Base-by-base conservation (phyloP, 2,329 filamentous ascomycete species). In the Lecanicillium sp. region DNA sequence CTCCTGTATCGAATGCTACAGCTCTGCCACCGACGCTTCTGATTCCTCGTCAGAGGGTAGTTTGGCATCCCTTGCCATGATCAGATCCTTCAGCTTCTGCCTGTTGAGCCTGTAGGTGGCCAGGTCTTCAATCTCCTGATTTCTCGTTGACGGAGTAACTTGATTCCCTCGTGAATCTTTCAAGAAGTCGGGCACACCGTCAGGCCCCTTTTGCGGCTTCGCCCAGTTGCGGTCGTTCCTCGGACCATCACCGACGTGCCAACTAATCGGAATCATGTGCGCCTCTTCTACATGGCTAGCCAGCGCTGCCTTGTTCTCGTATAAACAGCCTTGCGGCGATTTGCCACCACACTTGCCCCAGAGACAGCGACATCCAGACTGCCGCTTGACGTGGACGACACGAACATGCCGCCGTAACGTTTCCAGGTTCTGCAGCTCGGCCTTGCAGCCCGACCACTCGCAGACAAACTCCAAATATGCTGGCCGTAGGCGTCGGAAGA, bases 371-470 rank as follows among this genome's bases (percentile, higher is more conserved):
- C 33, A 22, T 10, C 33, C 30, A 12, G 30, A 3, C 22, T 28
- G 42, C 11, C 15, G 14, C 27, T 34, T 12, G n/a, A 56, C 61
- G 50, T 82, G 78, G 3, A 79, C 63, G 12, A 65, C 48, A 14
- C 57, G 51, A 12, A 81, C 56, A 46, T 82, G 78, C 40, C 59
- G 61, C 17, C 70, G 64, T 29, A 82, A 54, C 9, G 76, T 81
- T 11, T 72, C 71, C 41, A 79, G 55, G 49, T 82, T 82, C 36
- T 80, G 75, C 33, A 82, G 60, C 55, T 80, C 72, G 4, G 77
- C 77, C 20, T 62, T 66, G 49, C 78, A 82, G 0, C 61, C 61
- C 17, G 58, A 46, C 78, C 78, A 82, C 52, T 81, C 74, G 54
- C 78, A 82, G 9, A 67, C 42, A 49, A 76, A 82, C 2, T 64